Base-by-base conservation (phyloP, 1,284 basidiomycete species). In the Sanghuangporus sanghuang region DNA sequence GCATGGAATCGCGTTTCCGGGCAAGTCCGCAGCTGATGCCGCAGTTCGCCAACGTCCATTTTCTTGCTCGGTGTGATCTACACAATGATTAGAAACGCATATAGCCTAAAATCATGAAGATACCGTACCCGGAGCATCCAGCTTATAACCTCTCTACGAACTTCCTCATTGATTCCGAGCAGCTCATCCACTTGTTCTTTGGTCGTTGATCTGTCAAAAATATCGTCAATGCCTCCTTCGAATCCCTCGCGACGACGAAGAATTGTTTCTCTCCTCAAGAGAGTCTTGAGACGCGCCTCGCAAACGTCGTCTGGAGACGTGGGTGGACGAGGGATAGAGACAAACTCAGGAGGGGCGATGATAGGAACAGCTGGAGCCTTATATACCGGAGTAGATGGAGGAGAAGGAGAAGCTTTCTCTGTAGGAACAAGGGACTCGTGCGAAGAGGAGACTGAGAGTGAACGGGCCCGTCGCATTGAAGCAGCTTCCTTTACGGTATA, bases 1-100 rank as follows among this genome's bases (percentile, higher is more conserved):
- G 64, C 64, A 23, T 66, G 64, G 50, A 66, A 66, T 12, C 64
- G 56, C 9, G 64, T 66, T 54, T 66, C 64, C 11, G 61, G 64
- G 36, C 61, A 52, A 23, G 44, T 66, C 1, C 56, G 61, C 21
- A 66, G 36, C 32, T 66, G 64, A 32, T 59, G 39, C 8, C 61
- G 42, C 38, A 66, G 23, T 27, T 66, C 57, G 12, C 36, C 48
- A 11, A 59, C 46, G 14, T 35, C 46, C n/a, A 63, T n/a, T 35
- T 59, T 59, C 42, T 66, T 66, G n/a, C 58, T 59, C 12, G 64
- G 64, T n/a, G 57, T 58, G 14, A 66, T 50, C 64, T 66, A 27
- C 23, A 2, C 52, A 59, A 21, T 9, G 3, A 18, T 54, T 48
- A 48, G 36, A 46, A n/a, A n/a, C 8, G 32, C 36, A 12, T 8